Evolutionary conservation across 352 stramenopile species (phyloP), one percentile per base, ranked within the genome.

Genomic region (Lagenidium giganteum): DNA sequence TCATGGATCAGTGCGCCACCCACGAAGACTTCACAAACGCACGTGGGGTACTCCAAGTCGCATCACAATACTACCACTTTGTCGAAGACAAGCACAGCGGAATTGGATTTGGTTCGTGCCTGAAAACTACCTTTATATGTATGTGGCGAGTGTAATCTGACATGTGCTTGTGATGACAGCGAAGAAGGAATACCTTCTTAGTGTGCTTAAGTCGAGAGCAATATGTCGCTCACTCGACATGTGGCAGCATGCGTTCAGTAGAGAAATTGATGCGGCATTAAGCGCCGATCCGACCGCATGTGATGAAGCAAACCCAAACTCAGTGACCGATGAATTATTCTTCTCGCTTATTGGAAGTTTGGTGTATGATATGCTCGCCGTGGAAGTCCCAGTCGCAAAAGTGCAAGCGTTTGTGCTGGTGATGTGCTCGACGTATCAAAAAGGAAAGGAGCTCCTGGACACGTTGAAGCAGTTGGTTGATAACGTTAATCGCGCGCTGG

Each of bases 291-390:
- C 68, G 12, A 51, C 36, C 8, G 35, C 32, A 18, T 40, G 26
- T 1, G 69, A 76, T 23, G 67, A 70, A 44, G 47, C 57, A 33
- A 47, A 41, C 26, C 22, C 50, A 4, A 53, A 57, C 18, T 44
- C 55, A 20, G 69, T 91, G 11, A 59, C 61, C 1, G 79, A 91
- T 30, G 77, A 93, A 30, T 39, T 85, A 8, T 90, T 93, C 45
- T 93, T 93, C 54, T 89, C 80, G 0, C 59, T 89, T 7, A 86
- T 87, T 39, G 80, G 80, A 1, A 87, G 71, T 39, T 57, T 93
- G 11, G 70, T 90, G 35, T 93, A 89, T 61, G 78, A 90, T 44
- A 93, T 93, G 80, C 71, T 93, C 11, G 89, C 70, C 8, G 74
- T 93, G 23, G 75, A 93, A 36, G 71, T 88, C 9, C 68, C 77